Conservation (phyloP, 345 rosid genomes). For the Erysimum cheiranthoides region DNA sequence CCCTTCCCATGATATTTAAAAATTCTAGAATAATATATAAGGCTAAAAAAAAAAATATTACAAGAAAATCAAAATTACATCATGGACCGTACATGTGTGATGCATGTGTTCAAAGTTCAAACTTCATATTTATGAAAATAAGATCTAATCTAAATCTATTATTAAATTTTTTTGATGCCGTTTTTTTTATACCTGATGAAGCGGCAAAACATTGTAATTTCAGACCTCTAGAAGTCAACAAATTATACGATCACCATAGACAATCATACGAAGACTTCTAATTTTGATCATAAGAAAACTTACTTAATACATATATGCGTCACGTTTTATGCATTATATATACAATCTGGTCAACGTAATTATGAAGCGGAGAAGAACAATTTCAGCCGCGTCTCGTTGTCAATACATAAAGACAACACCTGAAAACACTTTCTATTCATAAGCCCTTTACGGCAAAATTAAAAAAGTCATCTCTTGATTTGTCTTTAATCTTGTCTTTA, state of each 20-base stretch:
- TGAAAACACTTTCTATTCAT: slow-evolving; percentile 28
- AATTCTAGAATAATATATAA: too few species aligned
- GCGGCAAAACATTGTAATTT: slow-evolving; percentile 29
- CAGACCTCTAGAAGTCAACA: slow-evolving; percentile 28
- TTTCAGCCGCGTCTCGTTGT: slow-evolving; percentile 31
- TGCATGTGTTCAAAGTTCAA: slow-evolving; percentile 27
- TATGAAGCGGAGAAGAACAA: neutral
- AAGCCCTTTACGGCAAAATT: slow-evolving; percentile 24
- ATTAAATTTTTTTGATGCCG: neutral
- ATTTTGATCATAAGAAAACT: neutral
- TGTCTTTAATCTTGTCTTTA: slow-evolving; percentile 29
- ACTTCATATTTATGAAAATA: slow-evolving; percentile 5
- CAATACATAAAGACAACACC: slow-evolving; percentile 32
- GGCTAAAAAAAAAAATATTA: neutral
- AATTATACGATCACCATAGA: slow-evolving; percentile 10
- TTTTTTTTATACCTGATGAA: slow-evolving; percentile 23
- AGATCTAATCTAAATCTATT: slow-evolving; percentile 1
- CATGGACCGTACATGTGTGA: slow-evolving; percentile 7
- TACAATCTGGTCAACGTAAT: slow-evolving; percentile 33
- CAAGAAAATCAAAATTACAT: neutral
- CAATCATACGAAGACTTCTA: neutral
- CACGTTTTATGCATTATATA: slow-evolving; percentile 42
- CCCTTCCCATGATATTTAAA: too few species aligned
- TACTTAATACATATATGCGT: slow-evolving; percentile 3
- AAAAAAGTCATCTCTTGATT: slow-evolving; percentile 11